Conservation (phyloP, 2,329 filamentous ascomycete species). For the Colletotrichum sp. region DNA sequence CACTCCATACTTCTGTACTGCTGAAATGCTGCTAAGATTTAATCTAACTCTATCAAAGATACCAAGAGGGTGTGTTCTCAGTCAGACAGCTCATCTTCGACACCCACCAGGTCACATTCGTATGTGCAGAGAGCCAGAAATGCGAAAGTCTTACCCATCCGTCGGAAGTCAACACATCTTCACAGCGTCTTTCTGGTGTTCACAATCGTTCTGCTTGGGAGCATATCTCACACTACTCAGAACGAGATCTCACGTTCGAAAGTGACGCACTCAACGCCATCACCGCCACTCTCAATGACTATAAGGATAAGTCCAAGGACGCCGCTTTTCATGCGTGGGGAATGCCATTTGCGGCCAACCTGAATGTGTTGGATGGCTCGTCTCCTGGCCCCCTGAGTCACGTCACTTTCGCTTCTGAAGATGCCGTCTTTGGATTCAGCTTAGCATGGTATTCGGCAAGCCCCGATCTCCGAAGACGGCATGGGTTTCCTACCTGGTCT, state of each 20-base stretch:
- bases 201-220: background rate
- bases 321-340: background rate
- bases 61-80: background rate
- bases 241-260: background rate
- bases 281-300: background rate
- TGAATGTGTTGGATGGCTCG: background rate
- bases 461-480: background rate
- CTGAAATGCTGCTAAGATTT: accelerated
- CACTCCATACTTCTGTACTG: accelerated
- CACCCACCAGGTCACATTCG: background rate
- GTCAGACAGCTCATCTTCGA: background rate
- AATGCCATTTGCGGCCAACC: background rate
- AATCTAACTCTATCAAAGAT: background rate
- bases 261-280: background rate
- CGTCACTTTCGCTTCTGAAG: background rate
- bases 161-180: background rate
- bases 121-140: background rate
- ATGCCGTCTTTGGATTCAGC: background rate
- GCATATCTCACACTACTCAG: background rate
- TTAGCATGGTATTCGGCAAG: background rate
- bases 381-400: background rate
- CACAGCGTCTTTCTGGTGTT: background rate
- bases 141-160: background rate
- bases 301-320: background rate
- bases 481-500: background rate